phyloP scores from a whole-genome alignment of 345 rosid species.

The Rhizophora apiculata region DNA sequence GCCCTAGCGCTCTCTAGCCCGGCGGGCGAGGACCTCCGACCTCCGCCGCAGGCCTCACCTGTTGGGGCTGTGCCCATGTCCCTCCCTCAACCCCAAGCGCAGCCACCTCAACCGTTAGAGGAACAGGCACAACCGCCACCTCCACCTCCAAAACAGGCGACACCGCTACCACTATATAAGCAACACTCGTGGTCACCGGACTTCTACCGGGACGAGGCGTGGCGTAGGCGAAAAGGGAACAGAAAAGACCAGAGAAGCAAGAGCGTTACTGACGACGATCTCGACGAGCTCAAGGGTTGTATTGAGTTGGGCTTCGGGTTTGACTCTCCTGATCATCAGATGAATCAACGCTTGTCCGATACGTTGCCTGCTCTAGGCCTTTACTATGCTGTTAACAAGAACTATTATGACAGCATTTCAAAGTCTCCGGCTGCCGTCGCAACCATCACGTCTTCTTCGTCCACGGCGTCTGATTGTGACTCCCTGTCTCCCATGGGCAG shows the following conservation, averaged over 20 bases:
- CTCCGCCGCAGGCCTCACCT: conserved; percentile 20
- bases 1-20: conserved; percentile 21
- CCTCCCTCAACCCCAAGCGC: not conserved
- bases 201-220: conserved; percentile 72
- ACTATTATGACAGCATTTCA: conserved; percentile 45
- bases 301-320: conserved; percentile 85
- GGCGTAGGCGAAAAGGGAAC: conserved; percentile 67
- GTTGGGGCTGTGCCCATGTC: conserved; percentile 17
- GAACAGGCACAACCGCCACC: not conserved
- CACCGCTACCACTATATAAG: conserved; percentile 47
- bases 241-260: conserved; percentile 47
- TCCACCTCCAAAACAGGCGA: conserved; percentile 6
- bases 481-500: conserved; percentile 49
- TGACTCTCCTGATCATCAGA: conserved; percentile 49
- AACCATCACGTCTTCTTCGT: conserved; percentile 27
- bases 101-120: not conserved
- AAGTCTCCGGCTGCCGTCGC: conserved; percentile 23
- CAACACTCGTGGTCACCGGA: conserved; percentile 95
- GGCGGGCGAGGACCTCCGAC: conserved; percentile 30
- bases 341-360: conserved; percentile 64
- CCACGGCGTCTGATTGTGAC: conserved; percentile 51
- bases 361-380: conserved; percentile 87
- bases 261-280: conserved; percentile 88
- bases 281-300: conserved; percentile 90
- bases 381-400: conserved; percentile 73